A percentile compares a stretch with the other conserved stretches of the same genome.
Conservation (phyloP, 2,329 filamentous ascomycete species). For the Fusarium piperis region DNA sequence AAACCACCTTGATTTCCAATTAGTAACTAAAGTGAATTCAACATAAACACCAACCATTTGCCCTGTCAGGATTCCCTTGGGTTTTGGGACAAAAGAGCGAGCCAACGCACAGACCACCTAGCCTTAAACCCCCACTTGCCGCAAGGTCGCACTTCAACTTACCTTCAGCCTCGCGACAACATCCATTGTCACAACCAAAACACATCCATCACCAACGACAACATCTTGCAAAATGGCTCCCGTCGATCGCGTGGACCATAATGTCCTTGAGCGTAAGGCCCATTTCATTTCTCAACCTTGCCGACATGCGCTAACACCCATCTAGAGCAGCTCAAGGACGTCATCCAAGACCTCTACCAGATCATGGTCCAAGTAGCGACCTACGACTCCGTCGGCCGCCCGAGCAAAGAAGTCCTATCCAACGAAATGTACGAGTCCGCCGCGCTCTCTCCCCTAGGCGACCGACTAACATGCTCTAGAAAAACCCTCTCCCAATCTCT, state of each 20-base stretch:
- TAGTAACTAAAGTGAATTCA: not conserved
- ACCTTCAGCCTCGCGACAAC: slow-evolving; percentile 13
- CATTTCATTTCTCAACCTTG: no score
- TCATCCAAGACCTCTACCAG: slow-evolving; percentile 72
- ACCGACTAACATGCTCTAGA: slow-evolving; percentile 36
- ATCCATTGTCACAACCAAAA: slow-evolving; percentile 3
- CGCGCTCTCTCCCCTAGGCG: not conserved
- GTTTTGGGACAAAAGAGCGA: not conserved
- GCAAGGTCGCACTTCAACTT: not conserved
- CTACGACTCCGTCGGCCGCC: slow-evolving; percentile 64
- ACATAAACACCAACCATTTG: not conserved
- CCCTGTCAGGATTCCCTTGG: not conserved
- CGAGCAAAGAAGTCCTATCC: slow-evolving; percentile 66
- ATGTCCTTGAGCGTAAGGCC: slow-evolving; percentile 52
- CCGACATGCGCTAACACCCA: slow-evolving; percentile 13
- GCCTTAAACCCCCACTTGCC: slow-evolving; percentile 22
- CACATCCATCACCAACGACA: not conserved
- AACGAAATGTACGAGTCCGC: slow-evolving; percentile 56
- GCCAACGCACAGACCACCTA: not conserved
- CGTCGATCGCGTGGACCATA: slow-evolving; percentile 51
- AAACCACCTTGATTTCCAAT: not conserved
- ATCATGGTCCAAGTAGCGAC: slow-evolving; percentile 70
- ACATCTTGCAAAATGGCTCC: slow-evolving; percentile 51
- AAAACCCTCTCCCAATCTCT: slow-evolving; percentile 53
- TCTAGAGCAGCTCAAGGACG: slow-evolving; percentile 67